phyloP scores from a whole-genome alignment of 768 basidiomycete genomes.

The Lentinula detonsa region DNA sequence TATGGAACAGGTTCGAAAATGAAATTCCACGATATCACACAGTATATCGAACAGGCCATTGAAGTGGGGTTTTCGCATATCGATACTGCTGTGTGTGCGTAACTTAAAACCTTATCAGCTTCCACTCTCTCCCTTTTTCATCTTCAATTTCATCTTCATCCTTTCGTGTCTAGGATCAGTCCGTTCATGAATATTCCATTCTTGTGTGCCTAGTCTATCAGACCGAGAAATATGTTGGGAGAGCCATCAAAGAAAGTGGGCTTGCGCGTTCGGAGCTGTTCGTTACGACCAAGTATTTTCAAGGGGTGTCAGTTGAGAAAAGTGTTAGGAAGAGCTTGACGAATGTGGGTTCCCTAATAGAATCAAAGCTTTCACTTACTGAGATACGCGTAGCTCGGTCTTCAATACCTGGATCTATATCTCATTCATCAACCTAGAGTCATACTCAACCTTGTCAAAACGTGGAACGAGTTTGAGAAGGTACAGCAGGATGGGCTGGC shows the following conservation, averaged over 20 bases:
- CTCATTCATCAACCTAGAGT: conserved; percentile 52
- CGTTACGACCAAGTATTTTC: conserved; percentile 51
- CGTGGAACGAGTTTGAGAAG: conserved; percentile 55
- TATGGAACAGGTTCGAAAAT: conserved; percentile 47
- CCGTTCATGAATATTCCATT: background rate
- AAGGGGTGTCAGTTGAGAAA: conserved; percentile 28
- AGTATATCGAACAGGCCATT: conserved; percentile 50
- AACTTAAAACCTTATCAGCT: too few species aligned
- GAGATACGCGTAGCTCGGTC: conserved; percentile 40
- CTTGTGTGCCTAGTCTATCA: conserved; percentile 31
- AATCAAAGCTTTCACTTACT: background rate
- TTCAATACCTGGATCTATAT: conserved; percentile 63
- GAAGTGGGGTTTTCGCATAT: conserved; percentile 58
- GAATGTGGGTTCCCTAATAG: conserved; percentile 29
- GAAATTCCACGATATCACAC: conserved; percentile 43
- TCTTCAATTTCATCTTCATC: too few species aligned
- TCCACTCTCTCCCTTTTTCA: too few species aligned
- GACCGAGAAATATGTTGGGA: conserved; percentile 27
- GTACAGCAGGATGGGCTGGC: conserved; percentile 39
- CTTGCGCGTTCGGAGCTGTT: conserved; percentile 39
- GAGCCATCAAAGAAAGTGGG: conserved; percentile 39
- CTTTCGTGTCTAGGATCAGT: background rate
- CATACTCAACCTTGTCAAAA: conserved; percentile 24
- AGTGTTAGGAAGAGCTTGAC: conserved; percentile 39
- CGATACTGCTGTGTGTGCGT: conserved; percentile 53